phyloP scores from a whole-genome alignment of 208 protist species.

The Leishmania aethiopica region DNA sequence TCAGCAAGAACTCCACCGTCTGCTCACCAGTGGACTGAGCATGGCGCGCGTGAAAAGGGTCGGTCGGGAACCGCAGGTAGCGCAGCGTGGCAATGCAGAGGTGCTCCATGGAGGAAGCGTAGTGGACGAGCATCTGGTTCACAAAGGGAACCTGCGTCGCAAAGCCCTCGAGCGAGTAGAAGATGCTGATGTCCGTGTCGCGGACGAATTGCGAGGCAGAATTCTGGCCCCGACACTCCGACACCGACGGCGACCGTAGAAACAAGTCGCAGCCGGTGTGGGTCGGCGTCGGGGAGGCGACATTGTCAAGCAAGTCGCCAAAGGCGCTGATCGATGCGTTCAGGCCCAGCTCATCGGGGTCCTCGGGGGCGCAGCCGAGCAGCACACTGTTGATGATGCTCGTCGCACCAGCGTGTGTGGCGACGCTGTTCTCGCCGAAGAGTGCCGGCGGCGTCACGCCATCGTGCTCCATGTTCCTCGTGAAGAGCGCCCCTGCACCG shows the following conservation, averaged over 20 bases:
- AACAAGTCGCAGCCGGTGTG: constrained; percentile 13
- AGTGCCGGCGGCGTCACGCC: constrained; percentile 9
- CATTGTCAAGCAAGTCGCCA: constrained; percentile 16
- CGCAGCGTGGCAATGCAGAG: constrained; percentile 76
- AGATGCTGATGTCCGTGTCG: constrained; percentile 45
- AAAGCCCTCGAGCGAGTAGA: constrained; percentile 55
- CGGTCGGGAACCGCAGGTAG: constrained; percentile 56
- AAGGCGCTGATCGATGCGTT: constrained; percentile 16
- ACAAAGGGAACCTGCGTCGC: constrained; percentile 71
- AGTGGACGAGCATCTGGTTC: constrained; percentile 67
- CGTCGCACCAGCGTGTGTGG: constrained; percentile 43
- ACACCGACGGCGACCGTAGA: constrained; percentile 9
- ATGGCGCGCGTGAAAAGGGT: constrained; percentile 55
- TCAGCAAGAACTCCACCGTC: constrained; percentile 64
- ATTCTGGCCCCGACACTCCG: constrained; percentile 13
- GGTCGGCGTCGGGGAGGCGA: constrained; percentile 4
- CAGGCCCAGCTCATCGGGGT: constrained; percentile 14
- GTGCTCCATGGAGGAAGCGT: constrained; percentile 64
- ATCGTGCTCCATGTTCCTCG: constrained; percentile 11
- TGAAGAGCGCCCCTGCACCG: neutral
- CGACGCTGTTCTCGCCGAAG: constrained; percentile 21
- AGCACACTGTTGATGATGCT: constrained; percentile 56
- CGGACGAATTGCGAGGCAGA: constrained; percentile 13
- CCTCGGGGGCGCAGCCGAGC: constrained; percentile 39
- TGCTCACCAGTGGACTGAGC: constrained; percentile 45